Base-by-base conservation (phyloP, 352 stramenopile genomes). In the Globisporangium recalcitrans region DNA sequence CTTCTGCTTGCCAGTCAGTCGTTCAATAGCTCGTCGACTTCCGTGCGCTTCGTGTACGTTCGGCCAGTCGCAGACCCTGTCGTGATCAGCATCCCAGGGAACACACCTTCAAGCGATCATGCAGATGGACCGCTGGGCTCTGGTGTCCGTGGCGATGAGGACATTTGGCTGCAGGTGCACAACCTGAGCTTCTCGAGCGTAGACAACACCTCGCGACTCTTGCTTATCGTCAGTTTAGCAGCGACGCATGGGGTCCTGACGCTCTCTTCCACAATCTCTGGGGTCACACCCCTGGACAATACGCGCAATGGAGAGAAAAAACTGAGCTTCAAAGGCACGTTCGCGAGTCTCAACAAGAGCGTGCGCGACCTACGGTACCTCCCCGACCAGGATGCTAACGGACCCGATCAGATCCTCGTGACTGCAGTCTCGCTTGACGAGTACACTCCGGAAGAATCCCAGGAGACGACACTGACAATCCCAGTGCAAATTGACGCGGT, bases 101-200 rank as follows among this genome's bases (percentile, higher is more conserved):
- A 85, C 40, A 38, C 34, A 4, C 36, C 34, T 9, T 72, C 69
- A 22, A 85, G 72, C 36, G 52, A 71, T 5, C 70, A 78, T 54
- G 69, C 52, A 3, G 55, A 71, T 21, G 58, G 64, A 2, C 24
- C 46, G 2, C 16, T 58, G 3, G 65, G 69, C n/a, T 48, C 38
- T 6, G 38, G 38, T 14, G 38, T 87, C 11, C 74, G 64, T 58
- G 80, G 74, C 2, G 76, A 87, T 26, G 80, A 89, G 49, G 80
- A 89, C 62, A 54, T 59, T 19, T 70, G 65, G 67, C 59, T 86
- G 31, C 48, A 42, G 1, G 63, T 68, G 8, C 52, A 62, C 32
- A 67, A 57, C 7, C 64, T 87, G 48, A 34, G 29, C 0, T 87
- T 89, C 57, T 72, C 64, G 3, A 84, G 76, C 52, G 70, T 58